Evolutionary conservation across 257 asterid species (phyloP).

Genomic region (Gardenia jasminoides): DNA sequence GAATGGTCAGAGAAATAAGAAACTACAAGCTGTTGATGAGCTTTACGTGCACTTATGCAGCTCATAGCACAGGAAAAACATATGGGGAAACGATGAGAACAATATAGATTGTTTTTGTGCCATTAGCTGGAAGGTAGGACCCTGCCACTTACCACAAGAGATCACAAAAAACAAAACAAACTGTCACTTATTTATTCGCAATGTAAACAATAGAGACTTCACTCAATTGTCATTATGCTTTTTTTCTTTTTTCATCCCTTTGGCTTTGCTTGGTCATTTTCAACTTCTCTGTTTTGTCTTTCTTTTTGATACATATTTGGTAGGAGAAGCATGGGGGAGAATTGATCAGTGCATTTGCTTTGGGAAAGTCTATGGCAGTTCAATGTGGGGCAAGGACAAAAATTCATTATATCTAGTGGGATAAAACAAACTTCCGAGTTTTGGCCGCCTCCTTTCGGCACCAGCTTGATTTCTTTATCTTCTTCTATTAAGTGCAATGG

Average conservation of each 20-base stretch:
- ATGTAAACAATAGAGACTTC: not conserved
- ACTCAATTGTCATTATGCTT: not conserved
- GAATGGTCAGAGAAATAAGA: no score
- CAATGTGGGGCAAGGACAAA: no score
- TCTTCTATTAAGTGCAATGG: not conserved
- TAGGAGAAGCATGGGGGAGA: not conserved
- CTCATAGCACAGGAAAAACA: not conserved
- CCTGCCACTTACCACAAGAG: not conserved
- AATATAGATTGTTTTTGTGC: slow-evolving; percentile 5
- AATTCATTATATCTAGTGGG: not conserved
- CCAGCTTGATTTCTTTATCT: not conserved
- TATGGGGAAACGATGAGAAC: slow-evolving; percentile 8
- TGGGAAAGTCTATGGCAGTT: no score
- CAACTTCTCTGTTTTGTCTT: not conserved
- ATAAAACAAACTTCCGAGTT: not conserved
- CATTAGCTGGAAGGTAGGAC: not conserved
- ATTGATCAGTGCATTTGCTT: not conserved
- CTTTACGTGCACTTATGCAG: no score
- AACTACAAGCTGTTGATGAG: no score
- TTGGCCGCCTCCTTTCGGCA: not conserved
- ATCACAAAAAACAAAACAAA: not conserved
- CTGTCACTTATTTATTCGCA: not conserved
- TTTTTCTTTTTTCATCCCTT: not conserved
- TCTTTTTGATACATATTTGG: not conserved
- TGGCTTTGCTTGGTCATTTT: not conserved